Conservation (phyloP, 2,329 filamentous ascomycete genomes). For the Aspergillus piperis region DNA sequence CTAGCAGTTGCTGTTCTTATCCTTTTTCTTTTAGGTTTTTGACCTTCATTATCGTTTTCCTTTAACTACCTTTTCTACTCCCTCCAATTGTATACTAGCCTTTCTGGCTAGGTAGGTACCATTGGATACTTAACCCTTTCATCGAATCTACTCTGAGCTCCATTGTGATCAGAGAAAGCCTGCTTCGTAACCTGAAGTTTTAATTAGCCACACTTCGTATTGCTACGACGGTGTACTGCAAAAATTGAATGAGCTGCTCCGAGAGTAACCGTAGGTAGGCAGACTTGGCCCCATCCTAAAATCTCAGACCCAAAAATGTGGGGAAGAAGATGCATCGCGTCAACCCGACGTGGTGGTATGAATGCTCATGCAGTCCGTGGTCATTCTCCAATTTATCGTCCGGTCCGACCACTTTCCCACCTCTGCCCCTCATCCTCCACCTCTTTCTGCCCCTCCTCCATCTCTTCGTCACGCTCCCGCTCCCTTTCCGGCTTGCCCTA, state of each 20-base stretch:
- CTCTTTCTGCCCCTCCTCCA: constrained; percentile 20
- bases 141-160: not conserved
- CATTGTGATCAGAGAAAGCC: not conserved
- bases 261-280: constrained; percentile 26
- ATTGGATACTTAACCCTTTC: not conserved
- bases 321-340: constrained; percentile 37
- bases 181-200: not conserved
- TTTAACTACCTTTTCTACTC: too few species aligned
- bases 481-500: constrained; percentile 17
- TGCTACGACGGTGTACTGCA: not conserved
- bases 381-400: constrained; percentile 28
- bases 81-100: too few species aligned
- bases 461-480: constrained; percentile 20
- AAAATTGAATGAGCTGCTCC: constrained; percentile 3
- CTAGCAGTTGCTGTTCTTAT: too few species aligned
- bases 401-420: constrained; percentile 27
- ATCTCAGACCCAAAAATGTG: constrained; percentile 29
- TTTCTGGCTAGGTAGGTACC: too few species aligned
- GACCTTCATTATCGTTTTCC: too few species aligned
- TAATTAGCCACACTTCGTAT: not conserved
- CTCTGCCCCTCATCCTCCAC: constrained; percentile 19
- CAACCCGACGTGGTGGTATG: constrained; percentile 31
- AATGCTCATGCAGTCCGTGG: constrained; percentile 26
- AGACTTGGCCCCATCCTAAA: constrained; percentile 2
- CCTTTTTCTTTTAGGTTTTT: not conserved